Base-by-base conservation (phyloP, 768 basidiomycete genomes). In the Plicaturopsis crispa region DNA sequence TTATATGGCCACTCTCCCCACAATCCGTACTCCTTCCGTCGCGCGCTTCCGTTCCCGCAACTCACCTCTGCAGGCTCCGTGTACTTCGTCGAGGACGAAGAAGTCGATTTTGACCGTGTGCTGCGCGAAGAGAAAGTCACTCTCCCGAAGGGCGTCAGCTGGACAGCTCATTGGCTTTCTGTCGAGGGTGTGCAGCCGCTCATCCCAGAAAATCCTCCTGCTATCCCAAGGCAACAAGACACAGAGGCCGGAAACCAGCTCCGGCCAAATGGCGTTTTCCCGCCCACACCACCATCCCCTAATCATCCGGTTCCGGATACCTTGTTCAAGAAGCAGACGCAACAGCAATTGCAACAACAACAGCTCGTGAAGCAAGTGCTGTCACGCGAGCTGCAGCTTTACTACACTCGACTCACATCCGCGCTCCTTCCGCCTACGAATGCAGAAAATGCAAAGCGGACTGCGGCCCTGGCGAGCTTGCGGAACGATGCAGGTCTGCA, bases 111-210 rank as follows among this genome's bases (percentile, higher is more conserved):
- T 50, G 88, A 93, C 54, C 87, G 81, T 38, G 80, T 92, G 7
- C 61, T 97, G 30, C 75, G 86, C 39, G 86, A 89, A 50, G 88
- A 90, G 56, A 84, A 91, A 57, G 80, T 91, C 24, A 67, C 73
- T 2, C 61, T 92, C 6, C 88, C 90, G 0, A 80, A 83, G 49
- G 83, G 81, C 30, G 80, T 87, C 39, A 78, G 70, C 48, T 93
- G 88, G 83, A 84, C 81, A 0, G 93, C 96, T 2, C 96, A 99
- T 55, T 99, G 96, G 96, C 72, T 99, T 22, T 93, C 93, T 1
- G 91, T 99, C 26, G 96, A 99, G 50, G 96, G 96, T 18, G 86
- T 99, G 10, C 96, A 98, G 52, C 93, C 94, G 0, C 73, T 90
- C n/a, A 86, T 94, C 35, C 88, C 89, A 10, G 90, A 96, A 55